Percentiles rank a stretch among this genome's conserved stretches.
phyloP scores from a whole-genome alignment of 2,329 filamentous ascomycete genomes.

The Botrytis byssoidea region DNA sequence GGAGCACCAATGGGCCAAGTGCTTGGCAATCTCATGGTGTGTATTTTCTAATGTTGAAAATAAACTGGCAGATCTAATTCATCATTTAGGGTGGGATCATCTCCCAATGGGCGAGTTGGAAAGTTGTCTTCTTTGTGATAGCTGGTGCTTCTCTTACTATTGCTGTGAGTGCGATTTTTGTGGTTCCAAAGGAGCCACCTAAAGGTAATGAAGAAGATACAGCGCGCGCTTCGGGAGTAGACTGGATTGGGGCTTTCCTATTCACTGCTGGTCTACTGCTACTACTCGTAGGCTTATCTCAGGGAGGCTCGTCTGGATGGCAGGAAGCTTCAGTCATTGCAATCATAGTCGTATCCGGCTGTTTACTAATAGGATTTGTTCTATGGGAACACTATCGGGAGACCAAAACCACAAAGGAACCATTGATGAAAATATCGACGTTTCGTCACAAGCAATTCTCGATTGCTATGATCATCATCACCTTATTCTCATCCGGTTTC shows the following conservation, averaged over 20 bases:
- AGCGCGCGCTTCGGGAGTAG: slow-evolving; percentile 47
- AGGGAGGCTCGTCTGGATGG: slow-evolving; percentile 71
- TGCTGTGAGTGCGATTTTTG: slow-evolving; percentile 54
- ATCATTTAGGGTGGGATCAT: slow-evolving; percentile 58
- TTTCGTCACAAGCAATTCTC: slow-evolving; percentile 60
- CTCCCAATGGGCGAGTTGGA: slow-evolving; percentile 61
- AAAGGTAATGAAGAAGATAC: slow-evolving; percentile 22
- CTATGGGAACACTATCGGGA: slow-evolving; percentile 49
- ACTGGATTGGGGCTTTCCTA: slow-evolving; percentile 65
- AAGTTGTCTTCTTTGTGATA: slow-evolving; percentile 65
- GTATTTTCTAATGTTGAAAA: not conserved
- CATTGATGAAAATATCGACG: slow-evolving; percentile 65
- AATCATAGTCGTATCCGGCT: slow-evolving; percentile 53
- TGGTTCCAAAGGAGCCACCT: slow-evolving; percentile 55
- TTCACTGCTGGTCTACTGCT: slow-evolving; percentile 62
- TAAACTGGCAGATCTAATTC: not conserved
- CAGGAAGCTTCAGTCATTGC: slow-evolving; percentile 59
- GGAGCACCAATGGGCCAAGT: slow-evolving; percentile 64
- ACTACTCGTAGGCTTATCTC: slow-evolving; percentile 64
- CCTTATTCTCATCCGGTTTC: slow-evolving; percentile 64
- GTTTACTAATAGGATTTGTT: slow-evolving; percentile 42
- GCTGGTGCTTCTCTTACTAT: slow-evolving; percentile 59
- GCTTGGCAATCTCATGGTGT: slow-evolving; percentile 53
- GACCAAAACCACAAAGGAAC: slow-evolving; percentile 46
- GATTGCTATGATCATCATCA: slow-evolving; percentile 64